Conservation (phyloP, 1,139 yeast species). For the Geotrichum reessii region DNA sequence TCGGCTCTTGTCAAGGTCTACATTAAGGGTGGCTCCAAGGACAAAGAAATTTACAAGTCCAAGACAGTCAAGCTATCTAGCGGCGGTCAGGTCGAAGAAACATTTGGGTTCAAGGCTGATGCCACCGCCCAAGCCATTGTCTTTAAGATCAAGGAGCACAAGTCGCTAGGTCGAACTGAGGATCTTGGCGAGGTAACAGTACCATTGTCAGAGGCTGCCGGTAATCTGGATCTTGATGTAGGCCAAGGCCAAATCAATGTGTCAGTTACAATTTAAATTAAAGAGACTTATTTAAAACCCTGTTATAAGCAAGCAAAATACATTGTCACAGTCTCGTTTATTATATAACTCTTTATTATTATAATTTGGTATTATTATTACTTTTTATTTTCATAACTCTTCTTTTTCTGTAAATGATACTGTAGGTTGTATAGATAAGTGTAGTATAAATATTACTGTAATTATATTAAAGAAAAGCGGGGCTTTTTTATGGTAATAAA, state of each 20-base stretch:
- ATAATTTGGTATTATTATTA: too few relatives aligned
- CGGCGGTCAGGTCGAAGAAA: conserved; percentile 57
- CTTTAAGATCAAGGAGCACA: conserved; percentile 61
- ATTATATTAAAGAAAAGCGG: too few relatives aligned
- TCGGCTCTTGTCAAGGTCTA: conserved; percentile 33
- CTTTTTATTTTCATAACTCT: too few relatives aligned
- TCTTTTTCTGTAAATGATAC: too few relatives aligned
- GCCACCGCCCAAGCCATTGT: conserved; percentile 53
- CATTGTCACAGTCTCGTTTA: too few relatives aligned
- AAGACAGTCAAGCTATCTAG: conserved; percentile 50
- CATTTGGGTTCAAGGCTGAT: conserved; percentile 56
- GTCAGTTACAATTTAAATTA: neutral
- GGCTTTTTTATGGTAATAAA: too few relatives aligned
- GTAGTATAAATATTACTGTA: too few relatives aligned
- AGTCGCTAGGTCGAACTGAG: conserved; percentile 64
- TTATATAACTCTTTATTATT: too few relatives aligned
- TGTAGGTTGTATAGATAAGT: too few relatives aligned
- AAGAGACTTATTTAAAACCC: too few relatives aligned
- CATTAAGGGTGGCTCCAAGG: conserved; percentile 28
- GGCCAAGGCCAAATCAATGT: conserved; percentile 26
- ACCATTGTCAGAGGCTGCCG: conserved; percentile 29
- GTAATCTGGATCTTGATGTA: conserved; percentile 26
- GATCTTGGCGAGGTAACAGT: conserved; percentile 53
- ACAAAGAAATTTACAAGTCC: conserved; percentile 60
- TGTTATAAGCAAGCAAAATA: too few relatives aligned